These are phyloP conservation scores for Epichloe elymi DNA, from an alignment of 2,329 filamentous ascomycete species.

Conservation along the genomic window DNA sequence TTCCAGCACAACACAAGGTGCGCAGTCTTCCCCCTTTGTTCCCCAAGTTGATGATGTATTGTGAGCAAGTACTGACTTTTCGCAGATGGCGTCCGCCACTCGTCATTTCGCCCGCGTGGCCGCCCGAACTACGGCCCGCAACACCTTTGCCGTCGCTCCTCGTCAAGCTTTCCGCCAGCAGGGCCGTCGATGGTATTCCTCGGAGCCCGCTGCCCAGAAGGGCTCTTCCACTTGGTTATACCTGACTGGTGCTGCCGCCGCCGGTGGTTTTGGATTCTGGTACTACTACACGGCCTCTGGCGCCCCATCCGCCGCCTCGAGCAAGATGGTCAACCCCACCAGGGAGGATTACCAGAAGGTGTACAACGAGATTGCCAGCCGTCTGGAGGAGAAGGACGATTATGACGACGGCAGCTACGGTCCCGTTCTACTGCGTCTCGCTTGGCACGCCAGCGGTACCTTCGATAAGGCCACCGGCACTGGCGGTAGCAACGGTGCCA, in stretches of 20 bases:
- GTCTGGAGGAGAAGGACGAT: slow-evolving; percentile 77
- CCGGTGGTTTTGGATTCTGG: slow-evolving; percentile 52
- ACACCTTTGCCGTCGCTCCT: slow-evolving; percentile 43
- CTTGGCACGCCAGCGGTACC: slow-evolving; percentile 90
- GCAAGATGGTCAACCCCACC: slow-evolving; percentile 56
- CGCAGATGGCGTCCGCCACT: slow-evolving; percentile 28
- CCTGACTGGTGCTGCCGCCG: slow-evolving; percentile 43
- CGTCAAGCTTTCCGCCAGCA: slow-evolving; percentile 61
- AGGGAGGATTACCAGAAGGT: slow-evolving; percentile 90
- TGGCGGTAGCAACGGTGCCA: slow-evolving; percentile 89
- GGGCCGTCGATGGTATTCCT: slow-evolving; percentile 68
- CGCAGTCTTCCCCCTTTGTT: background rate
- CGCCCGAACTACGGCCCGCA: slow-evolving; percentile 43
- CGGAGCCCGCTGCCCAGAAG: slow-evolving; percentile 42
- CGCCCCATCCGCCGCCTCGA: slow-evolving; percentile 30
- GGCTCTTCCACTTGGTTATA: slow-evolving; percentile 38
- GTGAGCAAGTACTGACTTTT: slow-evolving; percentile 3
- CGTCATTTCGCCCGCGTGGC: slow-evolving; percentile 45
- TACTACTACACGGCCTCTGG: slow-evolving; percentile 50
- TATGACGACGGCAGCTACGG: slow-evolving; percentile 97
- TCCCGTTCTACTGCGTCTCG: slow-evolving; percentile 77
- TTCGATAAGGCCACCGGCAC: slow-evolving; percentile 80
- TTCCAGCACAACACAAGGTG: background rate
- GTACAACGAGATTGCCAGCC: slow-evolving; percentile 72
- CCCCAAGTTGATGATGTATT: background rate